Evolutionary conservation across 257 asterid genomes (phyloP), one percentile per base, ranked within the genome.

Genomic region (Fraxinus pennsylvanica): DNA sequence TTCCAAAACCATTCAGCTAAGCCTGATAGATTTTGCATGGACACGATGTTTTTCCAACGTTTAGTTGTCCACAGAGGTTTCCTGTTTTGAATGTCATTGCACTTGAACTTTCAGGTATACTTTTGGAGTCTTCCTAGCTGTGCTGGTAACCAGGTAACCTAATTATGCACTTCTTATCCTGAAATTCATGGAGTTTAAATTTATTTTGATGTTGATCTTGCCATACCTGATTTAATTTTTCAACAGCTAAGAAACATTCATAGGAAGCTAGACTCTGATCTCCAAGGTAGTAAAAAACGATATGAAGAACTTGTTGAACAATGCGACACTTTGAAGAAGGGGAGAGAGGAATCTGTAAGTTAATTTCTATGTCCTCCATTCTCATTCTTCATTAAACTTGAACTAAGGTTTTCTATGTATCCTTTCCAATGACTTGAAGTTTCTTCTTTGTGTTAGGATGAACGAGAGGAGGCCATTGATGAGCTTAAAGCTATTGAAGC

Each of bases 51-150:
- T 70, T 43, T 75, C 73, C 76, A 35, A 79, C 33, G 57, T 21
- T 74, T 76, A 38, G 63, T 66, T 74, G 33, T 78, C 50, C 75
- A 43, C 33, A 71, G 78, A 67, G 47, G 66, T 27, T 25, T 74
- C 71, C 17, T 73, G 43, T 76, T 71, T 59, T 75, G 59, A 70
- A 50, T 68, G 52, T 71, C 22, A n/a, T 78, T 41, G 13, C 68
- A 25, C 78, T 43, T 71, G 1, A 68, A 69, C 63, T 81, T 87
- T 78, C 88, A 96, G 99, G 98, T 96, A 68, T 92, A 96, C 82
- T 96, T 96, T 82, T 96, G 98, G 98, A 96, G 99, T 80, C 97
- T 96, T 77, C 97, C 97, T 71, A 96, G 99, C 88, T 93, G 97
- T 87, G 99, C 98, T 82, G 98, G 98, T 72, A 96, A 93, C 83